Evolutionary conservation across 2,329 filamentous ascomycete species (phyloP).

Genomic region (Aspergillus fijiensis): DNA sequence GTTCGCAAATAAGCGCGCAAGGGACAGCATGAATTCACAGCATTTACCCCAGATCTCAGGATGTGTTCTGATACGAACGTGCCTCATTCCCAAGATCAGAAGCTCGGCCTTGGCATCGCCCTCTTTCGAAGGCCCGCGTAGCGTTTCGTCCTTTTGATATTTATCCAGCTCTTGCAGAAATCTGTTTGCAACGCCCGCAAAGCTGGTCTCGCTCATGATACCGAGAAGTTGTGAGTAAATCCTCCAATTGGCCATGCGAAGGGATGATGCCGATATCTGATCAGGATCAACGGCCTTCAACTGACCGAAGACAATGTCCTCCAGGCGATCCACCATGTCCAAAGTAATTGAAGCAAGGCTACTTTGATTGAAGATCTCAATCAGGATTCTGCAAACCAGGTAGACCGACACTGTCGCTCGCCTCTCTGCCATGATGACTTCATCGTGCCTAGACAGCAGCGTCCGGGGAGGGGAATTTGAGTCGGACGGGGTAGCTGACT

Average conservation of each 20-base stretch:
- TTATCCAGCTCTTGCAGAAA: slow-evolving; percentile 79
- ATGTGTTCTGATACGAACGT: slow-evolving; percentile 73
- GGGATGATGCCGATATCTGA: slow-evolving; percentile 65
- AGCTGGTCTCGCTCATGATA: slow-evolving; percentile 94
- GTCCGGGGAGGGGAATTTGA: slow-evolving; percentile 26
- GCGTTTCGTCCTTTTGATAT: slow-evolving; percentile 70
- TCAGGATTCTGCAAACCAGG: slow-evolving; percentile 86
- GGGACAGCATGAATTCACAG: slow-evolving; percentile 80
- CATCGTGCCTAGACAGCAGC: slow-evolving; percentile 60
- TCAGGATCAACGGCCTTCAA: slow-evolving; percentile 85
- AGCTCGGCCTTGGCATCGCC: slow-evolving; percentile 79
- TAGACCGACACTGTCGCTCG: slow-evolving; percentile 94
- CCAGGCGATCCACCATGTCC: slow-evolving; percentile 91
- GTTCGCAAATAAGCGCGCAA: slow-evolving; percentile 78
- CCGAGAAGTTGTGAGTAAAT: slow-evolving; percentile 90
- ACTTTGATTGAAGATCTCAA: slow-evolving; percentile 92
- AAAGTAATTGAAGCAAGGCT: slow-evolving; percentile 76
- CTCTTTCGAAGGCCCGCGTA: slow-evolving; percentile 53
- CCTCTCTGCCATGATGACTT: slow-evolving; percentile 76
- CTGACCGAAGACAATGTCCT: slow-evolving; percentile 95
- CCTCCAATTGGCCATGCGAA: slow-evolving; percentile 93
- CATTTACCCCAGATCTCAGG: slow-evolving; percentile 78
- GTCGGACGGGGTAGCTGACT: slow-evolving; percentile 30
- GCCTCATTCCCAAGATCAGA: slow-evolving; percentile 86
- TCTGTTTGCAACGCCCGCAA: slow-evolving; percentile 75